phyloP scores from a whole-genome alignment of 139 green algal genomes.

The Chlamydomonas applanata region DNA sequence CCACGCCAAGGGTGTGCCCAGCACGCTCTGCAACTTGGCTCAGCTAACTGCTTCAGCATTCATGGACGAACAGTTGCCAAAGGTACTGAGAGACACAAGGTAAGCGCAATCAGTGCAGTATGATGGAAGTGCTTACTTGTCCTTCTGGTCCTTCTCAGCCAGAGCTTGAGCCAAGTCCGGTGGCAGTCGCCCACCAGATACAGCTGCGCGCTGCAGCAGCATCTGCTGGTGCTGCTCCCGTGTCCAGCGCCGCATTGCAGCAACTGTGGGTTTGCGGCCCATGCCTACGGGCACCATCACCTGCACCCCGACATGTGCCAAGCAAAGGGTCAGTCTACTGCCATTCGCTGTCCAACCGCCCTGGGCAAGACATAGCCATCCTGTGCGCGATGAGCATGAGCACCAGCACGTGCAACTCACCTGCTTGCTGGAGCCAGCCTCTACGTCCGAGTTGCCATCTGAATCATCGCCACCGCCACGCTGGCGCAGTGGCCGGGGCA shows the following conservation, averaged over 20 bases:
- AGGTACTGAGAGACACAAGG: neutral
- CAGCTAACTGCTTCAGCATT: too few species aligned
- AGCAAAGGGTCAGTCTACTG: too few species aligned
- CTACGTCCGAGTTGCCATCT: neutral
- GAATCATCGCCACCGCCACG: neutral
- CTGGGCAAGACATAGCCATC: too few species aligned
- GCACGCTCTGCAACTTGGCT: too few species aligned
- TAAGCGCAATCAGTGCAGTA: too few species aligned
- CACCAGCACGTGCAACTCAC: too few species aligned
- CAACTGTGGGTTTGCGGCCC: conserved; percentile 18
- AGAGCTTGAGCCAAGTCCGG: conserved; percentile 1
- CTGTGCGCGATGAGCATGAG: too few species aligned
- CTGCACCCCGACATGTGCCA: too few species aligned
- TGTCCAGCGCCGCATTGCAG: conserved; percentile 20
- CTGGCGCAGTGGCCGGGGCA: neutral
- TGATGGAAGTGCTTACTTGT: neutral
- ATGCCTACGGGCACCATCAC: neutral
- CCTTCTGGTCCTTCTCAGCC: conserved; percentile 5
- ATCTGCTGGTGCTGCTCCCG: conserved; percentile 29
- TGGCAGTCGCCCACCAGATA: neutral
- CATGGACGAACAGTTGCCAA: too few species aligned
- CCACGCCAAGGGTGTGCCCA: too few species aligned
- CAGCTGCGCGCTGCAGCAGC: neutral
- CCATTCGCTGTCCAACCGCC: too few species aligned
- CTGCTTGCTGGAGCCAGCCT: neutral